These are phyloP conservation scores for Curvularia eragrostidis DNA, from an alignment of 2,329 filamentous ascomycete genomes.

Conservation along the genomic window DNA sequence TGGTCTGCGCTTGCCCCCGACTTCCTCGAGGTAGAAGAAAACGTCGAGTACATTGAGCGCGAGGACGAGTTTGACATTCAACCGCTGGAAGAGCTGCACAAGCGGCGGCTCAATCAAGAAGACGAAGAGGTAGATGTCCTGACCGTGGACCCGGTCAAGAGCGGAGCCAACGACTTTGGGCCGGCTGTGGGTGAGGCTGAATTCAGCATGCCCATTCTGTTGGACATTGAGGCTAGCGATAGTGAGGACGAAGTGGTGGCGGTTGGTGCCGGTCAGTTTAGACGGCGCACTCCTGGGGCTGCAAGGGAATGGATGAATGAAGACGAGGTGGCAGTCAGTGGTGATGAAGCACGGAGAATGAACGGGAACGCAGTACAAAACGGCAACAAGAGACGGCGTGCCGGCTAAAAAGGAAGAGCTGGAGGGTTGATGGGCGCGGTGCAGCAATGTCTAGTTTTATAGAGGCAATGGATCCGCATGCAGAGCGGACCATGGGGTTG, in stretches of 20 bases:
- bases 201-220: constrained; percentile 93
- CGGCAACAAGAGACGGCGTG: constrained; percentile 47
- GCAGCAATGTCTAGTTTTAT: neutral
- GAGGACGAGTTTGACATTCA: constrained; percentile 99
- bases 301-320: constrained; percentile 71
- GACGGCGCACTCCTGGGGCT: constrained; percentile 81
- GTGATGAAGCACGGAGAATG: constrained; percentile 43
- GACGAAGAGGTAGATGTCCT: constrained; percentile 94
- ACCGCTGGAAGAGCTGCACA: constrained; percentile 90
- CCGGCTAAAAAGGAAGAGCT: constrained; percentile 23
- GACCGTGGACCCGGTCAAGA: constrained; percentile 70
- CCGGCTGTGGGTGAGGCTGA: constrained; percentile 53
- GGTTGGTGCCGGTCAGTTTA: constrained; percentile 78
- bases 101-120: constrained; percentile 86
- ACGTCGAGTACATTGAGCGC: constrained; percentile 92
- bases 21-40: constrained; percentile 97
- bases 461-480: neutral
- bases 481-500: neutral
- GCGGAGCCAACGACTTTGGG: constrained; percentile 59
- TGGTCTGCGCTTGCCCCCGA: constrained; percentile 98
- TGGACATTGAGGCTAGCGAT: constrained; percentile 91
- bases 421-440: neutral
- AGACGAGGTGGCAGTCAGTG: constrained; percentile 52
- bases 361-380: constrained; percentile 43
- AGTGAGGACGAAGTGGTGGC: constrained; percentile 86